phyloP scores from a whole-genome alignment of 2,329 filamentous ascomycete genomes.

The Pezicula neosporulosa region DNA sequence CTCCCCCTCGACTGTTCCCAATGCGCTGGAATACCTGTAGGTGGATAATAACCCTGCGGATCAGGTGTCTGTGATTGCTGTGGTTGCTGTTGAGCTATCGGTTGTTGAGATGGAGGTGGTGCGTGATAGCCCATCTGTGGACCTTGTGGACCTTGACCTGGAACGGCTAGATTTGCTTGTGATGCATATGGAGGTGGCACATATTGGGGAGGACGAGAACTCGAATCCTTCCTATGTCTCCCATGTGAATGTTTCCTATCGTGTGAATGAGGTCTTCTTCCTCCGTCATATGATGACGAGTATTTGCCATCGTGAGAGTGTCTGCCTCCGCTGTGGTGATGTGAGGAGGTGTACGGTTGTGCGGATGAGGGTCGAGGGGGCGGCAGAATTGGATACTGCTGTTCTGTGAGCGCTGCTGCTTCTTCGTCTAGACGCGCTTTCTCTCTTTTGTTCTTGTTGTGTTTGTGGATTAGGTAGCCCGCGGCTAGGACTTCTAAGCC shows the following conservation, averaged over 20 bases:
- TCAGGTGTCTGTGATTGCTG: slow-evolving; percentile 1
- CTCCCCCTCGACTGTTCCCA: slow-evolving; percentile 14
- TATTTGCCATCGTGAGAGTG: background rate
- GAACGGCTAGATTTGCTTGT: background rate
- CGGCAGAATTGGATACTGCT: slow-evolving; percentile 18
- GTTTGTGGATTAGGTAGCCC: slow-evolving; percentile 25
- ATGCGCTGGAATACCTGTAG: slow-evolving; percentile 20
- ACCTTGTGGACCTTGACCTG: background rate
- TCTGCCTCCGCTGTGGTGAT: slow-evolving; percentile 3
- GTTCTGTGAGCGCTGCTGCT: slow-evolving; percentile 17
- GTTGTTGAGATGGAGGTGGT: background rate
- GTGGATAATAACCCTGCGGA: slow-evolving; percentile 12
- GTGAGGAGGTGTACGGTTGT: slow-evolving; percentile 8
- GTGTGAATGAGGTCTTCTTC: background rate
- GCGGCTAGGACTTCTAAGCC: slow-evolving; percentile 27
- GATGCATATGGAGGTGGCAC: slow-evolving; percentile 7
- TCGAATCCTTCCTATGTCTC: slow-evolving; percentile 5
- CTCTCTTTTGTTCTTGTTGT: slow-evolving; percentile 25
- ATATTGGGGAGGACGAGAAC: slow-evolving; percentile 8
- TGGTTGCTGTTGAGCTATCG: background rate
- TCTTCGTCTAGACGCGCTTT: slow-evolving; percentile 21
- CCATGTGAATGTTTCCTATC: slow-evolving; percentile 6
- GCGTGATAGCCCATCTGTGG: background rate
- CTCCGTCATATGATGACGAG: background rate
- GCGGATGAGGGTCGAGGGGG: slow-evolving; percentile 8